A percentile compares a stretch with the other conserved stretches of the same genome.
These are phyloP conservation scores for Thielaviopsis musarum DNA, from an alignment of 2,329 filamentous ascomycete species.

Conservation along the genomic window DNA sequence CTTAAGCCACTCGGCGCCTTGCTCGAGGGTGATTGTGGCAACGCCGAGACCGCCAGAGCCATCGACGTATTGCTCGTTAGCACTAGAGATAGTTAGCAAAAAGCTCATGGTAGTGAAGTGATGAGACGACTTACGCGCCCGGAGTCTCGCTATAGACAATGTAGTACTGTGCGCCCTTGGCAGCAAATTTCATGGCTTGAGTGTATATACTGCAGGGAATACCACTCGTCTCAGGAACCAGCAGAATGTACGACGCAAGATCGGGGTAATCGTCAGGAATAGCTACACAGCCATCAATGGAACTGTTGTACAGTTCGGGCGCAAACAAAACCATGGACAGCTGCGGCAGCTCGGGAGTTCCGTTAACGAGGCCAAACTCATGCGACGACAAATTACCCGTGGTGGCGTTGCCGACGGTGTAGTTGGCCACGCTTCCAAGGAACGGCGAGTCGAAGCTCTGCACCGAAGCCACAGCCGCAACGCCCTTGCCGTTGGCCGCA, in stretches of 20 bases:
- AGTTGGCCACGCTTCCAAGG: background rate
- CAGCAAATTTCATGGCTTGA: background rate
- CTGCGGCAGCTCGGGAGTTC: background rate
- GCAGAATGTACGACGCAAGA: background rate
- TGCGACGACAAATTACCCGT: background rate
- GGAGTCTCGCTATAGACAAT: background rate
- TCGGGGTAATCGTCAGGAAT: background rate
- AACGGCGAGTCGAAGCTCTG: background rate
- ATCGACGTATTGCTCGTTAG: background rate
- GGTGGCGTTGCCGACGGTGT: background rate
- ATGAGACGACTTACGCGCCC: background rate
- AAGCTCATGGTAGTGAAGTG: background rate
- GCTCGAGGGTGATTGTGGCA: slow-evolving; percentile 6
- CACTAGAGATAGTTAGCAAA: background rate
- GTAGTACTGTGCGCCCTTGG: background rate
- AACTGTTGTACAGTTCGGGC: background rate
- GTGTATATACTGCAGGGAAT: background rate
- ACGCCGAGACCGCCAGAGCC: slow-evolving; percentile 1
- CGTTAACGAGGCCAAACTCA: background rate
- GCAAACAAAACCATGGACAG: background rate
- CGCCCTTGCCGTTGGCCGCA: slow-evolving; percentile 15
- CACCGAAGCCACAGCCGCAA: background rate
- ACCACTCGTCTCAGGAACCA: background rate
- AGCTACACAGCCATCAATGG: background rate
- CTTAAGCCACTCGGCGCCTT: background rate